phyloP scores from a whole-genome alignment of 495 filamentous ascomycete genomes.

The Lophium mytilinum region DNA sequence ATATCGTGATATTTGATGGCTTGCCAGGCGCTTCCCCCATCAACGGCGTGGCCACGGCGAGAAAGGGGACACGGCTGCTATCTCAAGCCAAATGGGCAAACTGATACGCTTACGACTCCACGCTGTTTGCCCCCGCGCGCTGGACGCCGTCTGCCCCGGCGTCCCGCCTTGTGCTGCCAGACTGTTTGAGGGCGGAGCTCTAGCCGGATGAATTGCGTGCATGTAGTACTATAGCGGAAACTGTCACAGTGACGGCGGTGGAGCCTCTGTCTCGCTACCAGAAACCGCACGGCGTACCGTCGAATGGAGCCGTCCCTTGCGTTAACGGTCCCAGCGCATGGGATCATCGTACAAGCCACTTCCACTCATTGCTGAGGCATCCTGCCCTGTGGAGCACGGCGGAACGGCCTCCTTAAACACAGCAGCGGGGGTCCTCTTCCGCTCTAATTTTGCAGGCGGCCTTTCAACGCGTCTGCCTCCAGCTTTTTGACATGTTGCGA shows the following conservation, averaged over 20 bases:
- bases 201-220: neutral
- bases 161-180: neutral
- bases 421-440: neutral
- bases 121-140: neutral
- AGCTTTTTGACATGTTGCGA: neutral
- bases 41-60: neutral
- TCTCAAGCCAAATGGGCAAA: neutral
- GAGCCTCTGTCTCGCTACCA: constrained; percentile 19
- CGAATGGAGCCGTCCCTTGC: constrained; percentile 4
- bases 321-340: neutral
- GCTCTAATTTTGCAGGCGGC: neutral
- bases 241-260: constrained; percentile 1
- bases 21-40: constrained; percentile 2
- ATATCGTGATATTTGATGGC: constrained; percentile 16
- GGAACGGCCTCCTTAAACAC: neutral
- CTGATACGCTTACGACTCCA: neutral
- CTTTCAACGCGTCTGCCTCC: neutral
- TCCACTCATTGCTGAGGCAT: neutral
- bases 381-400: neutral
- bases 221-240: constrained; percentile 24
- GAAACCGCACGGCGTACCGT: constrained; percentile 13
- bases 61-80: neutral
- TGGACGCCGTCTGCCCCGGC: neutral
- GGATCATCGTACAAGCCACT: neutral
- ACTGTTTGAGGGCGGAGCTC: neutral